Evolutionary conservation across 495 filamentous ascomycete species (phyloP), one percentile per base, ranked within the genome.

Genomic region (Glonium stellatum): DNA sequence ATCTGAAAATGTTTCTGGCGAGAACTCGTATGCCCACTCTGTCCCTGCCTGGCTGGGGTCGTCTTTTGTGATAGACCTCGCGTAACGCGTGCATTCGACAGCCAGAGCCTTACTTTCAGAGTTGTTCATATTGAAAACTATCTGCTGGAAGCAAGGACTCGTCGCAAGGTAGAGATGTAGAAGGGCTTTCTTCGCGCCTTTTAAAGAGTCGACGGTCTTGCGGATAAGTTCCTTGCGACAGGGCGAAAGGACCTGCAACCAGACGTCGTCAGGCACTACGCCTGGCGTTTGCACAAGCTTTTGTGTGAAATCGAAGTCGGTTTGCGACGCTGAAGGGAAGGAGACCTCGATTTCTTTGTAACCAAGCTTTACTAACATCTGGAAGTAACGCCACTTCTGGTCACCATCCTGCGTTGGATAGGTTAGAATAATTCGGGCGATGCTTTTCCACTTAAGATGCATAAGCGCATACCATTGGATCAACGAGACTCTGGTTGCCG

Each of bases 321-420:
- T 95, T 73, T 95, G 86, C 27, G 89, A 95, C 19, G 92, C 88
- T 5, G 92, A 95, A 36, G 93, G 93, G 75, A 96, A 97, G 0
- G 91, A 95, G 11, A 97, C 86, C 72, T 98, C 93, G 65, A 98
- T 96, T 74, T 98, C 93, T 74, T 97, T 97, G 79, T 97, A 97
- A 61, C 93, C 93, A 51, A 97, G 85, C 63, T 89, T 84, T 63
- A 88, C 84, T 35, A 98, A 82, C 90, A 96, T 96, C 73, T 88
- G 82, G 79, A 98, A 98, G 77, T 93, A 97, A 60, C 79, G 75
- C 81, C 84, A 93, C 80, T 98, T 98, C 77, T 97, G 90, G 41
- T 95, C 87, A 61, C 88, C 88, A 63, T 91, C 91, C 89, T 95
- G 67, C 54, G 62, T 36, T 25, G 36, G 13, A 18, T 19, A 37